These are phyloP conservation scores for Whalleya microplaca DNA, from an alignment of 2,329 filamentous ascomycete genomes.

Conservation along the genomic window DNA sequence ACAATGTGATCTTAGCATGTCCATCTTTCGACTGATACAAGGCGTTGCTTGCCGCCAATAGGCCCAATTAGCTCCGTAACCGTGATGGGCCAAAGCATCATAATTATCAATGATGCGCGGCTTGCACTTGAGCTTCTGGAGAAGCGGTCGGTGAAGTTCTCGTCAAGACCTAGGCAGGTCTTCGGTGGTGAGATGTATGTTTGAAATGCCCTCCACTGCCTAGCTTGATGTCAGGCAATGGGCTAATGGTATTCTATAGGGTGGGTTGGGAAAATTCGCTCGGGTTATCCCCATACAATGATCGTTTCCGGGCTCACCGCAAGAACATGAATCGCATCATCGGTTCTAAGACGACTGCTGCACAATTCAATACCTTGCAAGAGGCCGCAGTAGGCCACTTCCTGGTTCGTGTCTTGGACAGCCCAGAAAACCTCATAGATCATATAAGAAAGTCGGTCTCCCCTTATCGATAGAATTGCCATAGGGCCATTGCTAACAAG, in stretches of 20 bases:
- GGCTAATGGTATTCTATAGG: conserved; percentile 11
- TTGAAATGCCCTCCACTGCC: neutral
- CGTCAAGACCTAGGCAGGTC: conserved; percentile 39
- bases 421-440: conserved; percentile 41
- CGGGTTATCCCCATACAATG: conserved; percentile 41
- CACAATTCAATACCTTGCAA: conserved; percentile 46
- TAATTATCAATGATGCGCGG: conserved; percentile 44
- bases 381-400: conserved; percentile 49
- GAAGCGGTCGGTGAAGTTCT: conserved; percentile 40
- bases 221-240: neutral
- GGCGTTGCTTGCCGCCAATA: neutral
- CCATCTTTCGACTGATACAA: neutral
- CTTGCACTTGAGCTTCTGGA: conserved; percentile 44
- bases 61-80: conserved; percentile 45
- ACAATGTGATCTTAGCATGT: too few relatives aligned
- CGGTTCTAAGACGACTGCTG: conserved; percentile 44
- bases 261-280: conserved; percentile 45
- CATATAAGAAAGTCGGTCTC: conserved; percentile 47
- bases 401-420: conserved; percentile 45
- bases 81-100: conserved; percentile 44
- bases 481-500: conserved; percentile 9
- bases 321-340: conserved; percentile 49
- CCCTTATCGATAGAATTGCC: neutral
- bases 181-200: conserved; percentile 44
- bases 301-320: conserved; percentile 45